Evolutionary conservation across 176 grass and related monocot genomes (phyloP).

Genomic region (Echinochloa phyllopogon): DNA sequence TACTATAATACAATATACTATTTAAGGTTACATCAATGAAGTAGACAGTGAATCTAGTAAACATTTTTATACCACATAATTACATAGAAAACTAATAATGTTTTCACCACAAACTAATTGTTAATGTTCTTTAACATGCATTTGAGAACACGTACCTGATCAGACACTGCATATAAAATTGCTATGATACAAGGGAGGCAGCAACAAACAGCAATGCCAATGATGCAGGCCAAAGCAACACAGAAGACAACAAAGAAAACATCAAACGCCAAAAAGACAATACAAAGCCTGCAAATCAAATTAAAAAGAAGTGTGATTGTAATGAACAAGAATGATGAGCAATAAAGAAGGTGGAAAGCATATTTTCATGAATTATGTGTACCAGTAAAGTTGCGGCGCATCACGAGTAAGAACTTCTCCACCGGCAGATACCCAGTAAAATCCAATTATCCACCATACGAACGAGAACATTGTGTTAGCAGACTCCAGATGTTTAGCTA

Average conservation of each 20-base stretch:
- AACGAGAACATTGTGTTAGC: slow-evolving; percentile 66
- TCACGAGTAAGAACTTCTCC: slow-evolving; percentile 53
- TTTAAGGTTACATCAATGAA: not conserved
- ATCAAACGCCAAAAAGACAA: slow-evolving; percentile 84
- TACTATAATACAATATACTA: not conserved
- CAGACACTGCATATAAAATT: slow-evolving; percentile 70
- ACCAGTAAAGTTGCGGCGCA: slow-evolving; percentile 71
- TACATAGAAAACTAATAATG: not conserved
- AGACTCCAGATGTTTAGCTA: slow-evolving; percentile 64
- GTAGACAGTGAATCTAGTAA: slow-evolving; percentile 13
- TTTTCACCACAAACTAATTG: not conserved
- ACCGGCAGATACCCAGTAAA: slow-evolving; percentile 68
- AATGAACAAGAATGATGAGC: not conserved
- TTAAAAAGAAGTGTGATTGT: not conserved
- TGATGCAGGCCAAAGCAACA: slow-evolving; percentile 75
- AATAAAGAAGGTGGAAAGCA: not conserved
- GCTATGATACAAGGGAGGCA: slow-evolving; percentile 88
- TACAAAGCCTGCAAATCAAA: slow-evolving; percentile 55
- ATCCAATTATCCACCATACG: slow-evolving; percentile 73
- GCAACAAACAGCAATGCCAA: slow-evolving; percentile 83
- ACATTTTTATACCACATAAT: not conserved
- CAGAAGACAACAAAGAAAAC: slow-evolving; percentile 81
- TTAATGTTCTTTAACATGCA: not conserved
- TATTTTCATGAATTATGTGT: not conserved
- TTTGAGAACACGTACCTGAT: slow-evolving; percentile 54